These are phyloP conservation scores for Zasmidium angulare DNA, from an alignment of 2,329 filamentous ascomycete species.

Conservation along the genomic window DNA sequence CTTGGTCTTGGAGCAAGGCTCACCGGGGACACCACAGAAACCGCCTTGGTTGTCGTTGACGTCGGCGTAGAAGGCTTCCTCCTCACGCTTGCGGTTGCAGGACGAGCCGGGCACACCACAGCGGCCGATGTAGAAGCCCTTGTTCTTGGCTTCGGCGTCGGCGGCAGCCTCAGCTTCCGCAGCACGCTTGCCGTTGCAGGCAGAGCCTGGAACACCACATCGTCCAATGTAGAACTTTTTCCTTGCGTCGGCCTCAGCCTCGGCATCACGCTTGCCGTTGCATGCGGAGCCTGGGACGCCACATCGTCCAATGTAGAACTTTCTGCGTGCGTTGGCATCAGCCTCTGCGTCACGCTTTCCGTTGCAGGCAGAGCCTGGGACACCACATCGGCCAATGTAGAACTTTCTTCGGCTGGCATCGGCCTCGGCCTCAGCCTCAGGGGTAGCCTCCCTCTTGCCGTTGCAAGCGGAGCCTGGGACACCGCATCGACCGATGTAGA, in stretches of 20 bases:
- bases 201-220: constrained; percentile 42
- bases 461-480: constrained; percentile 43
- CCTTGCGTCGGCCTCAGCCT: constrained; percentile 3
- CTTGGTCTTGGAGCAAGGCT: constrained; percentile 33
- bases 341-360: constrained; percentile 32
- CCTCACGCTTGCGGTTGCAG: constrained; percentile 33
- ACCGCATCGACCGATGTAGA: constrained; percentile 33
- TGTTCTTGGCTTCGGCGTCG: constrained; percentile 21
- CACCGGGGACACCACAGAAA: constrained; percentile 38
- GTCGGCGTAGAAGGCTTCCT: constrained; percentile 11
- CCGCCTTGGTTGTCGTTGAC: too few species aligned
- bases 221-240: constrained; percentile 30
- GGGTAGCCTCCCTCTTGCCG: constrained; percentile 32
- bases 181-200: constrained; percentile 46
- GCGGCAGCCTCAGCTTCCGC: constrained; percentile 25
- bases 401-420: constrained; percentile 6
- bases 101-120: constrained; percentile 2
- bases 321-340: constrained; percentile 4
- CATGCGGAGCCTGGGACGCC: constrained; percentile 41
- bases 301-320: constrained; percentile 31
- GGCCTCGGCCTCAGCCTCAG: constrained; percentile 26
- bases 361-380: constrained; percentile 46
- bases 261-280: constrained; percentile 38
- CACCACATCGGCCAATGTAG: constrained; percentile 37
- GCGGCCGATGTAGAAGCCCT: constrained; percentile 2